These are phyloP conservation scores for Exophiala viscosa DNA, from an alignment of 2,329 filamentous ascomycete genomes.

Conservation along the genomic window DNA sequence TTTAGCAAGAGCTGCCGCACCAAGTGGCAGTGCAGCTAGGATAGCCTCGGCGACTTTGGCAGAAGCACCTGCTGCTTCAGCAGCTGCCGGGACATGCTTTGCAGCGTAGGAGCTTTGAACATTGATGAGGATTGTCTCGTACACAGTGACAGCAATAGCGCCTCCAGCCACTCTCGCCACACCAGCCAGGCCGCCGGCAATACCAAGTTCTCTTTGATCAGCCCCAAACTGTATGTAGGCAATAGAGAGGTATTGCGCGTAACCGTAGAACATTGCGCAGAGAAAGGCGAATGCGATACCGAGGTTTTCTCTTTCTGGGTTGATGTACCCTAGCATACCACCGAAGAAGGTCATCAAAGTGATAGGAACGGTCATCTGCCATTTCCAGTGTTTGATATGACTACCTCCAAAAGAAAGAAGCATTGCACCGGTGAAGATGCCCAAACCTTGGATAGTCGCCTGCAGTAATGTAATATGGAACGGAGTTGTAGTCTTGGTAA, in stretches of 20 bases:
- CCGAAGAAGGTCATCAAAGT: conserved; percentile 50
- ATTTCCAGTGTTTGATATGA: conserved; percentile 46
- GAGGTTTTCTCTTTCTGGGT: conserved; percentile 43
- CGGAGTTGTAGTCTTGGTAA: conserved; percentile 44
- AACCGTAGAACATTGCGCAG: conserved; percentile 43
- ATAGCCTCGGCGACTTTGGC: conserved; percentile 3
- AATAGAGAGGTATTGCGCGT: conserved; percentile 49
- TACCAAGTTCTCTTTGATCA: conserved; percentile 47
- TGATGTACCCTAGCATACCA: conserved; percentile 42
- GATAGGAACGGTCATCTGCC: conserved; percentile 44
- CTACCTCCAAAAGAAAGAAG: conserved; percentile 42
- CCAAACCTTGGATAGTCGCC: too few species aligned
- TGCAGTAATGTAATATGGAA: too few species aligned
- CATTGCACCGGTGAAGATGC: conserved; percentile 42
- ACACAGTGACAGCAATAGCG: conserved; percentile 40
- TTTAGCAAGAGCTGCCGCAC: conserved; percentile 1
- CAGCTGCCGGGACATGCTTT: conserved; percentile 36
- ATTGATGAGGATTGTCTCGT: conserved; percentile 40
- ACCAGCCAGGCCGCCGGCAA: conserved; percentile 43
- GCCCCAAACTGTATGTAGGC: conserved; percentile 49
- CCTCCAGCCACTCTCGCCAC: conserved; percentile 45
- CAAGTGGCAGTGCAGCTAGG: neutral
- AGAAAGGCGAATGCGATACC: conserved; percentile 49
- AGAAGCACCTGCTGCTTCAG: conserved; percentile 34
- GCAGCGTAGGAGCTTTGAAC: conserved; percentile 28